phyloP scores from a whole-genome alignment of 1,139 yeast genomes.

The Spencermartinsiella ligniputridi region DNA sequence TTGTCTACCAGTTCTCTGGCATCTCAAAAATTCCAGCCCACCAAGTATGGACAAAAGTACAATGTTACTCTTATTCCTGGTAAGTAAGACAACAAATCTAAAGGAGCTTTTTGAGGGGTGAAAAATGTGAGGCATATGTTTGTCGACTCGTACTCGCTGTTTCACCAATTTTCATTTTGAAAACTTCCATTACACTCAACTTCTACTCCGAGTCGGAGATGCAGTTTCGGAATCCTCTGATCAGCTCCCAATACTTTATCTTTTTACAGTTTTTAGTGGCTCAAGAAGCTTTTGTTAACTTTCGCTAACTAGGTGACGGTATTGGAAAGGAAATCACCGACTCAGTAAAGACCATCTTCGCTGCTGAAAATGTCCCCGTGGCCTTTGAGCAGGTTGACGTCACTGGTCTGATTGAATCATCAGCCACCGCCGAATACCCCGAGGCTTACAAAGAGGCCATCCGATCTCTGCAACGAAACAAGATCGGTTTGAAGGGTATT shows the following conservation, averaged over 20 bases:
- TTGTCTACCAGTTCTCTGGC: slow-evolving; percentile 5
- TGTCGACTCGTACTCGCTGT: too few relatives aligned
- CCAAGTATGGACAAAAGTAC: slow-evolving; percentile 87
- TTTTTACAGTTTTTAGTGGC: too few relatives aligned
- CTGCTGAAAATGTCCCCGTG: slow-evolving; percentile 80
- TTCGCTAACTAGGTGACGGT: slow-evolving; percentile 62
- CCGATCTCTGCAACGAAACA: slow-evolving; percentile 88
- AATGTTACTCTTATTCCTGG: slow-evolving; percentile 92
- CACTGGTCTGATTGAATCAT: slow-evolving; percentile 64
- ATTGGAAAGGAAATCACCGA: slow-evolving; percentile 95
- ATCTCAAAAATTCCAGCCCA: slow-evolving; percentile 8
- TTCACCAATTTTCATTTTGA: too few relatives aligned
- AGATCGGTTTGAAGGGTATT: slow-evolving; percentile 95
- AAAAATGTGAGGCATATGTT: too few relatives aligned
- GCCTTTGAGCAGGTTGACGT: slow-evolving; percentile 93
- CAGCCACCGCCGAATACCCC: slow-evolving; percentile 30
- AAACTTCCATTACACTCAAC: too few relatives aligned
- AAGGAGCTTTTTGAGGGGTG: too few relatives aligned
- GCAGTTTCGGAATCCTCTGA: too few relatives aligned
- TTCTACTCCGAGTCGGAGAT: not conserved
- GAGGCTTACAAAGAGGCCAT: slow-evolving; percentile 83
- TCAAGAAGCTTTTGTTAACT: too few relatives aligned
- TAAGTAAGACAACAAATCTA: too few relatives aligned
- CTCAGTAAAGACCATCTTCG: slow-evolving; percentile 86
- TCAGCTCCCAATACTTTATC: too few relatives aligned